Base-by-base conservation (phyloP, 2,329 filamentous ascomycete species). In the Botrytis paeoniae region DNA sequence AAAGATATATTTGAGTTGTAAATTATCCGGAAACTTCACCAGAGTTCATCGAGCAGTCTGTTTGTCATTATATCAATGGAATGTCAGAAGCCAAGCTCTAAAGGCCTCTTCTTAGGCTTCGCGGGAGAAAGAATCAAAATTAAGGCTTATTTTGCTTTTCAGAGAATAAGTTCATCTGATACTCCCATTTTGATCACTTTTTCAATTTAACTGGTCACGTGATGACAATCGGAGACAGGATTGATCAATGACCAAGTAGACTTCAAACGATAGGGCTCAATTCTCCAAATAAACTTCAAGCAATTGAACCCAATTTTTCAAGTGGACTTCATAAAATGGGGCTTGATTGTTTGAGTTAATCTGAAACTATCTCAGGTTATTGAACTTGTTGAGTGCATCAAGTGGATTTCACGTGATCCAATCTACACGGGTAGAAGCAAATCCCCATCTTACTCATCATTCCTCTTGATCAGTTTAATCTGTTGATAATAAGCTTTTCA, bases 271-370 rank as follows among this genome's bases (percentile, higher is more conserved):
- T n/a, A 2, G 10, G 12, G 6, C 5, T 61, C 12, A 9, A 39
- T 37, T 22, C 22, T 39, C 20, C 3, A 61, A 61, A 22, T 22
- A 37, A 10, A 39, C 35, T 25, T 16, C 22, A 16, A 14, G 14
- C 6, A n/a, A 18, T 37, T 4, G 10, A 1, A 14, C 5, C n/a
- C 35, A 25, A n/a, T 39, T n/a, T 0, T 9, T 3, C 14, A 25
- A 39, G 59, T n/a, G 1, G 7, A 18, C 4, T 7, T n/a, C 35
- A 39, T 16, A 12, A 4, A 39, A 61, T 16, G 3, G 3, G 5
- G 1, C 3, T 25, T 39, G 12, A 61, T 18, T 29, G 2, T 29
- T 29, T 18, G 7, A 29, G 6, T 18, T 57, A 0, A 57, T 29
- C 16, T 18, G n/a, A 7, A 29, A 57, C n/a, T 29, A 57, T 57